Evolutionary conservation across 179 eudicot species (phyloP).

Genomic region (Carnegiea gigantea): DNA sequence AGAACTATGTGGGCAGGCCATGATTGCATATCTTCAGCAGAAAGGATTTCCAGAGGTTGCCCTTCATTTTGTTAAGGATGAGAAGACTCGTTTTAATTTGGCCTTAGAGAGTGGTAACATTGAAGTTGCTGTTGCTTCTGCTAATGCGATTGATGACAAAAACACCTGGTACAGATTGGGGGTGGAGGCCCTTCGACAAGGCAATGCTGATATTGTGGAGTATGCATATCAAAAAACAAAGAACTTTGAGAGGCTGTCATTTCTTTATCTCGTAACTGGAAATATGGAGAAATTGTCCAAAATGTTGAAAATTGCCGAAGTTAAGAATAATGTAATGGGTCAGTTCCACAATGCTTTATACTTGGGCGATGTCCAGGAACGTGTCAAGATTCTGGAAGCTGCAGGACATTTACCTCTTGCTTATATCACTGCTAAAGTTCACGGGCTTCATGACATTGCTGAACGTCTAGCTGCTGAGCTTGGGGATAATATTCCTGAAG

Average conservation of each 20-base stretch:
- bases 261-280: slow-evolving; percentile 82
- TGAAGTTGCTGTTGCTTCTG: slow-evolving; percentile 87
- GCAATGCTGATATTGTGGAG: slow-evolving; percentile 90
- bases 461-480: slow-evolving; percentile 61
- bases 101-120: slow-evolving; percentile 93
- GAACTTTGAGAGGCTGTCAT: slow-evolving; percentile 85
- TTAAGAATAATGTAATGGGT: slow-evolving; percentile 85
- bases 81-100: slow-evolving; percentile 82
- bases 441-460: slow-evolving; percentile 63
- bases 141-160: slow-evolving; percentile 86
- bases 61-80: slow-evolving; percentile 95
- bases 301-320: slow-evolving; percentile 92
- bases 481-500: slow-evolving; percentile 64
- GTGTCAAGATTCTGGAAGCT: slow-evolving; percentile 76
- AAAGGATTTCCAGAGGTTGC: slow-evolving; percentile 97
- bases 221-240: slow-evolving; percentile 91
- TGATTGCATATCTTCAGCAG: slow-evolving; percentile 97
- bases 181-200: slow-evolving; percentile 97
- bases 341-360: slow-evolving; percentile 88
- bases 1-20: slow-evolving; percentile 90
- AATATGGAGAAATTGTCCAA: slow-evolving; percentile 68
- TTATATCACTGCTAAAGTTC: slow-evolving; percentile 65
- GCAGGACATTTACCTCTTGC: slow-evolving; percentile 85
- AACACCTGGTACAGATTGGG: slow-evolving; percentile 89
- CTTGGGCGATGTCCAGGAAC: slow-evolving; percentile 78